These are phyloP conservation scores for Giardia muris DNA, from an alignment of 208 protist species.

Conservation along the genomic window DNA sequence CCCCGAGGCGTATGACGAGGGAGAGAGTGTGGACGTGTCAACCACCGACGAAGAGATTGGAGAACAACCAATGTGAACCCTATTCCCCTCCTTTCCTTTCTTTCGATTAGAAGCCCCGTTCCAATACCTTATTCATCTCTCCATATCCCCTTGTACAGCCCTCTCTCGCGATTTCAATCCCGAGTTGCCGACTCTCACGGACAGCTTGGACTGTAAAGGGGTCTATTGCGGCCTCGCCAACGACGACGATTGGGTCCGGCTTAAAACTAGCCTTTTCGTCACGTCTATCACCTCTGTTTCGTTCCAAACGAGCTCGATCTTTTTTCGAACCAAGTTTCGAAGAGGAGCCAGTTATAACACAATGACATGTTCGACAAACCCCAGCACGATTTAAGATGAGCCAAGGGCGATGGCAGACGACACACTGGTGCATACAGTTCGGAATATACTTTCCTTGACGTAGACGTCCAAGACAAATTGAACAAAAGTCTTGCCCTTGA, in stretches of 20 bases:
- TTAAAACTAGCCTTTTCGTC: neutral
- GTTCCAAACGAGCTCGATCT: neutral
- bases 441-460: slow-evolving; percentile 21
- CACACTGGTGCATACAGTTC: slow-evolving; percentile 24
- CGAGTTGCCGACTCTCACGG: neutral
- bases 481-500: slow-evolving; percentile 14
- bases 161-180: neutral
- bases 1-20: too few species aligned
- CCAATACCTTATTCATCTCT: too few species aligned
- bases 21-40: too few species aligned
- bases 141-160: too few species aligned
- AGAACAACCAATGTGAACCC: too few species aligned
- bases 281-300: neutral
- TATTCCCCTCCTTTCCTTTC: too few species aligned
- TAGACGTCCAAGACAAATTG: slow-evolving; percentile 16
- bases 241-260: neutral
- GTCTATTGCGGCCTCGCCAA: slow-evolving; percentile 5
- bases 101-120: too few species aligned
- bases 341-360: neutral
- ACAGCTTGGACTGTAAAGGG: neutral
- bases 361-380: slow-evolving; percentile 23
- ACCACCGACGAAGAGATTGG: too few species aligned
- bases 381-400: slow-evolving; percentile 24
- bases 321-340: neutral
- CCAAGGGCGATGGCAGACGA: slow-evolving; percentile 24